A percentile compares a stretch with the other conserved stretches of the same genome.
Conservation (phyloP, 2,329 filamentous ascomycete species). For the Emergomyces pasteurianus region DNA sequence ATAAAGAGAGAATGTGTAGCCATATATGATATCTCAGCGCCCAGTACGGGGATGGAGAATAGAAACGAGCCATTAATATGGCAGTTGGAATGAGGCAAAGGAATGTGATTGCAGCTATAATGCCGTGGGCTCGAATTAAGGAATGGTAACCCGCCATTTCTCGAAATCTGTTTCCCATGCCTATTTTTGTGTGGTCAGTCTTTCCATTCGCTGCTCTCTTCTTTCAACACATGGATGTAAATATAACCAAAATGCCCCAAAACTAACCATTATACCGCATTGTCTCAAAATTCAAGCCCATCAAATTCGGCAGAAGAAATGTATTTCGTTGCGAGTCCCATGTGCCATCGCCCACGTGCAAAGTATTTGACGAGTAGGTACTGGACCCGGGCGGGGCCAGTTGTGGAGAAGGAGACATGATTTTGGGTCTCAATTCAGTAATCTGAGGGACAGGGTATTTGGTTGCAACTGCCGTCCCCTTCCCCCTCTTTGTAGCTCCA, state of each 20-base stretch:
- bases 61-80: conserved; percentile 50
- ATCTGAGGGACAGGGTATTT: neutral
- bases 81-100: conserved; percentile 48
- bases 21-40: conserved; percentile 51
- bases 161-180: conserved; percentile 56
- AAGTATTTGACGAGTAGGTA: conserved; percentile 48
- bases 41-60: conserved; percentile 41
- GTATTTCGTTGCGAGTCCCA: conserved; percentile 52
- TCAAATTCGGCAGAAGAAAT: conserved; percentile 52
- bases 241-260: neutral
- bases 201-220: neutral
- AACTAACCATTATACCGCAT: conserved; percentile 54
- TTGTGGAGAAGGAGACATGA: conserved; percentile 26
- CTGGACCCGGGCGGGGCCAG: conserved; percentile 49
- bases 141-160: conserved; percentile 46
- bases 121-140: conserved; percentile 48
- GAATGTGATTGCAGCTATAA: conserved; percentile 50
- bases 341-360: conserved; percentile 55
- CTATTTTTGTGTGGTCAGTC: conserved; percentile 22
- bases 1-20: conserved; percentile 49
- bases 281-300: conserved; percentile 53
- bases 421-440: neutral
- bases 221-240: no score
- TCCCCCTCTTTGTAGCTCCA: neutral
- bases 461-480: neutral